Percentiles rank a stretch among this genome's conserved stretches.
Conservation (phyloP, 345 rosid genomes). For the Eucalyptus leucophloia region DNA sequence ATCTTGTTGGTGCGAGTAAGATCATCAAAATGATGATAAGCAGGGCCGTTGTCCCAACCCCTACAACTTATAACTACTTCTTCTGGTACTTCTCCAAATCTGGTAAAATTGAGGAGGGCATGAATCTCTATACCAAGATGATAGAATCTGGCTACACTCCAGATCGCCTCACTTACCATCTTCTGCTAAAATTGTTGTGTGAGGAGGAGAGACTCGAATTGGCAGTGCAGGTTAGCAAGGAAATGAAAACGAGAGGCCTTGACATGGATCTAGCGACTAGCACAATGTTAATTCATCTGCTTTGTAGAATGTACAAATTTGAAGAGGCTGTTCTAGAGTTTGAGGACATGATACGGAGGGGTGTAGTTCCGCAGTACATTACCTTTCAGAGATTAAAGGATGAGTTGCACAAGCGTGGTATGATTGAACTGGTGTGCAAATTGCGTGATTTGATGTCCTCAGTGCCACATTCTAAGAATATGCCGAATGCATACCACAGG, state of each 20-base stretch:
- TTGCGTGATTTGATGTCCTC: slow-evolving; percentile 47
- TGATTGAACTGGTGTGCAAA: slow-evolving; percentile 40
- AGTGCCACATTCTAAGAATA: slow-evolving; percentile 48
- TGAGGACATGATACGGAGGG: slow-evolving; percentile 56
- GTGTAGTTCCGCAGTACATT: slow-evolving; percentile 59
- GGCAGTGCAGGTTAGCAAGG: slow-evolving; percentile 62
- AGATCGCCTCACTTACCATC: slow-evolving; percentile 65
- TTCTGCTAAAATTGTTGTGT: slow-evolving; percentile 70
- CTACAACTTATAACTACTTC: slow-evolving; percentile 68
- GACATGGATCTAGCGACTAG: slow-evolving; percentile 56
- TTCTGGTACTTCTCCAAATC: slow-evolving; percentile 50
- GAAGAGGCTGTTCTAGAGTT: slow-evolving; percentile 68
- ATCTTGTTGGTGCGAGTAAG: slow-evolving; percentile 59
- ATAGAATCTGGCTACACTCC: slow-evolving; percentile 58
- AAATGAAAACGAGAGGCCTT: slow-evolving; percentile 60
- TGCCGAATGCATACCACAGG: slow-evolving; percentile 32
- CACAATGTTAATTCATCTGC: slow-evolving; percentile 64
- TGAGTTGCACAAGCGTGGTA: slow-evolving; percentile 46
- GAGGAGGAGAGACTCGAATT: slow-evolving; percentile 63
- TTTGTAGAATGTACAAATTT: slow-evolving; percentile 45
- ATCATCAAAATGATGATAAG: slow-evolving; percentile 68
- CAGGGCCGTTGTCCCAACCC: slow-evolving; percentile 54
- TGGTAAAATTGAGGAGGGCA: slow-evolving; percentile 56
- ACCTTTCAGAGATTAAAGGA: slow-evolving; percentile 56
- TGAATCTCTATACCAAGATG: slow-evolving; percentile 72